Evolutionary conservation across 2,329 filamentous ascomycete species (phyloP).

Genomic region (Meredithiella fracta): DNA sequence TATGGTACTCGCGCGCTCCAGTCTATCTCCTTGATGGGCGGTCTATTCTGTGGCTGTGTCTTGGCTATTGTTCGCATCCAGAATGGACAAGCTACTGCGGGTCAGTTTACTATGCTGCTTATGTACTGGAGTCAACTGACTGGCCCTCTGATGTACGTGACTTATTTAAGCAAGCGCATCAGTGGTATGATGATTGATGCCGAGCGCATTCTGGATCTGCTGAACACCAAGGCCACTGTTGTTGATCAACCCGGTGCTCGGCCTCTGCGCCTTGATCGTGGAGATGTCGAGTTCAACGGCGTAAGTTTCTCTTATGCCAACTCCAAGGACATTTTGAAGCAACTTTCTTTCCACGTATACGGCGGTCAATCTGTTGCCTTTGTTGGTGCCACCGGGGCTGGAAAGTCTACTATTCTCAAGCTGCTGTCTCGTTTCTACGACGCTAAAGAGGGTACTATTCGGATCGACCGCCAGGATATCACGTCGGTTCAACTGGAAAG

Average conservation of each 20-base stretch:
- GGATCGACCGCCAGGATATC: slow-evolving; percentile 40
- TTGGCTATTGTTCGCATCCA: slow-evolving; percentile 50
- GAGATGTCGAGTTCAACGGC: slow-evolving; percentile 36
- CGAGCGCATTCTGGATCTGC: slow-evolving; percentile 40
- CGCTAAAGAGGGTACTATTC: slow-evolving; percentile 34
- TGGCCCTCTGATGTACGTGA: slow-evolving; percentile 54
- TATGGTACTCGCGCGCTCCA: slow-evolving; percentile 29
- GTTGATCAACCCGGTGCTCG: slow-evolving; percentile 34
- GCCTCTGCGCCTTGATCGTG: slow-evolving; percentile 33
- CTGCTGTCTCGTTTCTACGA: slow-evolving; percentile 45
- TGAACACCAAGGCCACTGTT: slow-evolving; percentile 40
- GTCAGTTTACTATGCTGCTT: slow-evolving; percentile 53
- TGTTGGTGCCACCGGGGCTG: slow-evolving; percentile 43
- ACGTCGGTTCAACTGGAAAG: slow-evolving; percentile 35
- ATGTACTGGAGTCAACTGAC: slow-evolving; percentile 62
- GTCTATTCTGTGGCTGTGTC: slow-evolving; percentile 47
- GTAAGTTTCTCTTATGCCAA: slow-evolving; percentile 44
- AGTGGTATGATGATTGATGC: slow-evolving; percentile 41
- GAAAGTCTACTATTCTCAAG: slow-evolving; percentile 41
- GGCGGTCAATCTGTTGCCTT: slow-evolving; percentile 41
- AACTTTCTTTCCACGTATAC: slow-evolving; percentile 33
- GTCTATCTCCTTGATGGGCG: slow-evolving; percentile 48
- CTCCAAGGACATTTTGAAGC: slow-evolving; percentile 36
- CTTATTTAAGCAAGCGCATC: slow-evolving; percentile 37
- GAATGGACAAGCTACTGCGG: slow-evolving; percentile 40